These are phyloP conservation scores for Albatrellus ellisii DNA, from an alignment of 768 basidiomycete genomes.

Conservation along the genomic window DNA sequence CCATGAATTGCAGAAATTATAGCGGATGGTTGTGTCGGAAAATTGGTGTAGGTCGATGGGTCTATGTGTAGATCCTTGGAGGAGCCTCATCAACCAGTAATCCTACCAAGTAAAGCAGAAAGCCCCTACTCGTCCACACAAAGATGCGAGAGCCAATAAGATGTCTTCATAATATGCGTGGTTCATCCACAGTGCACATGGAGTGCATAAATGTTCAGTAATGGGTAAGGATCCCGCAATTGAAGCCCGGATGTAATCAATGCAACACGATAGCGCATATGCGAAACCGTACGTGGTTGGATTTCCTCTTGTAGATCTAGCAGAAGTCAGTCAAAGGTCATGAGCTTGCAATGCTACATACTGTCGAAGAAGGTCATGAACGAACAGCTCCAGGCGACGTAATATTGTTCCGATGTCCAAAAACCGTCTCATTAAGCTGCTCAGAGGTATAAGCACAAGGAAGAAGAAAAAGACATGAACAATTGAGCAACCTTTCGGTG, in stretches of 20 bases:
- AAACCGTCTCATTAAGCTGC: slow-evolving; percentile 49
- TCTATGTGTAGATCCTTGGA: slow-evolving; percentile 8
- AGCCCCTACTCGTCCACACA: slow-evolving; percentile 46
- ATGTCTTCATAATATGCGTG: slow-evolving; percentile 16
- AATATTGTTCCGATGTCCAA: slow-evolving; percentile 53
- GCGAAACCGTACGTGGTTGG: slow-evolving; percentile 1
- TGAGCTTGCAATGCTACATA: slow-evolving; percentile 17
- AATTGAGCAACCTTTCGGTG: slow-evolving; percentile 37
- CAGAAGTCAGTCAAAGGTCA: background rate
- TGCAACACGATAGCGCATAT: slow-evolving; percentile 17
- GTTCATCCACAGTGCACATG: slow-evolving; percentile 16
- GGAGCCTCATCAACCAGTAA: background rate
- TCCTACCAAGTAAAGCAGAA: background rate
- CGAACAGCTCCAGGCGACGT: slow-evolving; percentile 49
- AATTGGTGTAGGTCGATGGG: slow-evolving; percentile 10
- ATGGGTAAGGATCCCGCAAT: slow-evolving; percentile 8
- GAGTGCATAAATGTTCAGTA: slow-evolving; percentile 1
- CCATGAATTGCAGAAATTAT: slow-evolving; percentile 53
- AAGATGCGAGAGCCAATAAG: slow-evolving; percentile 31
- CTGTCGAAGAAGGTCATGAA: slow-evolving; percentile 36
- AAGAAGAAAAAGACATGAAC: background rate
- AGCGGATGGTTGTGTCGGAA: slow-evolving; percentile 23
- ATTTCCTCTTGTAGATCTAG: background rate
- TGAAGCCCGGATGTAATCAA: slow-evolving; percentile 15
- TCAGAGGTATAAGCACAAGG: background rate